Evolutionary conservation across 805 yeast genomes (phyloP).

Genomic region (Wickerhamiella vanderwaltii): DNA sequence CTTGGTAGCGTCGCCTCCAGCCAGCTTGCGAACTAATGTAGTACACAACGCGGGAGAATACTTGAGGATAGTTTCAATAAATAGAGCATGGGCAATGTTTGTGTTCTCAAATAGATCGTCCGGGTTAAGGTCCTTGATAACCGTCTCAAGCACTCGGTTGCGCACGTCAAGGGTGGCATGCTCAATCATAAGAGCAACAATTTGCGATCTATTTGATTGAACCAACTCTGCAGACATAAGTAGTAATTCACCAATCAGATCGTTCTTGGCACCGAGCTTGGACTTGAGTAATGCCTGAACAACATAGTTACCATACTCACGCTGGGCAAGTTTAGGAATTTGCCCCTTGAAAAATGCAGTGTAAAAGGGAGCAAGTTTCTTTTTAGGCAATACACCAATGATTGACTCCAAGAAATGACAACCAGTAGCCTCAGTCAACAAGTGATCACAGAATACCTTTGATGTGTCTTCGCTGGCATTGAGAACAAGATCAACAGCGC

Average conservation of each 20-base stretch:
- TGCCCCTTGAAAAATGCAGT: slow-evolving; percentile 61
- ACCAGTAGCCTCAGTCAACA: slow-evolving; percentile 81
- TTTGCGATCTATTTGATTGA: slow-evolving; percentile 21
- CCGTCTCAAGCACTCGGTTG: slow-evolving; percentile 9
- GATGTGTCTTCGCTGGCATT: slow-evolving; percentile 34
- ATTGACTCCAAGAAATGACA: slow-evolving; percentile 77
- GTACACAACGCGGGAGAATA: slow-evolving; percentile 49
- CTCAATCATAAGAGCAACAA: slow-evolving; percentile 18
- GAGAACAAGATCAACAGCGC: slow-evolving; percentile 46
- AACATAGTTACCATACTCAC: slow-evolving; percentile 77
- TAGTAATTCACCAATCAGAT: slow-evolving; percentile 19
- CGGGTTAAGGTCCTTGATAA: slow-evolving; percentile 9
- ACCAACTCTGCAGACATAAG: slow-evolving; percentile 17
- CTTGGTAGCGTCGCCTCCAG: slow-evolving; percentile 32
- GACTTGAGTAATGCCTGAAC: slow-evolving; percentile 51
- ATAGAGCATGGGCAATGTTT: slow-evolving; percentile 26
- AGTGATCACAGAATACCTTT: slow-evolving; percentile 62
- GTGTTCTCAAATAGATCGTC: slow-evolving; percentile 5
- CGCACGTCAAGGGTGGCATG: slow-evolving; percentile 12
- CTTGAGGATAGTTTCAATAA: slow-evolving; percentile 58
- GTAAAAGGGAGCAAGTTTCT: slow-evolving; percentile 60
- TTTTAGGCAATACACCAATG: slow-evolving; percentile 51
- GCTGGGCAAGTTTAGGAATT: slow-evolving; percentile 56
- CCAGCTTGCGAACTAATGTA: not conserved
- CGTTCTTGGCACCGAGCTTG: slow-evolving; percentile 14